These are phyloP conservation scores for Glomus cerebriforme DNA, from an alignment of 192 early-diverging fungal species.

Conservation along the genomic window DNA sequence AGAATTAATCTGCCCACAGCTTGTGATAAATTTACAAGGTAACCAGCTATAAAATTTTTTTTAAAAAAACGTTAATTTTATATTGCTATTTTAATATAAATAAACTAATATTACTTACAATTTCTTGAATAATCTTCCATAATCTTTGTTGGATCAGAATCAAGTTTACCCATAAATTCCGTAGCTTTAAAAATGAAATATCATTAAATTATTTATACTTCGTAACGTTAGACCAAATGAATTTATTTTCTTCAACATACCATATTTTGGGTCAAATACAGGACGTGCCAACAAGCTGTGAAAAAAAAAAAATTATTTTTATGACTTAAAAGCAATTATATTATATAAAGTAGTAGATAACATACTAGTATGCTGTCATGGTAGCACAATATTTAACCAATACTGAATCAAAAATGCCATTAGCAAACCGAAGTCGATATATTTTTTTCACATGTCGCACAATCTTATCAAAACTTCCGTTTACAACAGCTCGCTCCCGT, in stretches of 20 bases:
- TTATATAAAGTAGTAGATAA: neutral
- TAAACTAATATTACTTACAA: constrained; percentile 41
- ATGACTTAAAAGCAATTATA: too few relatives aligned
- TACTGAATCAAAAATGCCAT: constrained; percentile 66
- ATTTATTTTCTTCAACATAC: constrained; percentile 33
- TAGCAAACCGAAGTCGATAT: constrained; percentile 59
- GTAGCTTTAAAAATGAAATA: constrained; percentile 46
- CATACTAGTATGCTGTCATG: constrained; percentile 69
- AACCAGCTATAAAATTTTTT: constrained; percentile 52
- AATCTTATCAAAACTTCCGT: constrained; percentile 64
- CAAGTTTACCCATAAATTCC: constrained; percentile 52
- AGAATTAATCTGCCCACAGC: constrained; percentile 64
- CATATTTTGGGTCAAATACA: constrained; percentile 59
- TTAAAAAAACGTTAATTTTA: neutral
- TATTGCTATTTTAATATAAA: neutral
- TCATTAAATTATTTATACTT: neutral
- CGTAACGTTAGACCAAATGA: neutral
- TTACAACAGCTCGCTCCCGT: constrained; percentile 68
- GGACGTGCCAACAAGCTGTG: constrained; percentile 59
- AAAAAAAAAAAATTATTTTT: constrained; percentile 30
- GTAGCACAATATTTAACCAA: constrained; percentile 68
- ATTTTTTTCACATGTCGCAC: constrained; percentile 58
- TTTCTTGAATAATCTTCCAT: constrained; percentile 65
- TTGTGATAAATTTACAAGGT: constrained; percentile 65
- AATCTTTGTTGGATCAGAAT: constrained; percentile 56